These are phyloP conservation scores for Cephalotrichum gorgonifer DNA, from an alignment of 2,329 filamentous ascomycete species.

Conservation along the genomic window DNA sequence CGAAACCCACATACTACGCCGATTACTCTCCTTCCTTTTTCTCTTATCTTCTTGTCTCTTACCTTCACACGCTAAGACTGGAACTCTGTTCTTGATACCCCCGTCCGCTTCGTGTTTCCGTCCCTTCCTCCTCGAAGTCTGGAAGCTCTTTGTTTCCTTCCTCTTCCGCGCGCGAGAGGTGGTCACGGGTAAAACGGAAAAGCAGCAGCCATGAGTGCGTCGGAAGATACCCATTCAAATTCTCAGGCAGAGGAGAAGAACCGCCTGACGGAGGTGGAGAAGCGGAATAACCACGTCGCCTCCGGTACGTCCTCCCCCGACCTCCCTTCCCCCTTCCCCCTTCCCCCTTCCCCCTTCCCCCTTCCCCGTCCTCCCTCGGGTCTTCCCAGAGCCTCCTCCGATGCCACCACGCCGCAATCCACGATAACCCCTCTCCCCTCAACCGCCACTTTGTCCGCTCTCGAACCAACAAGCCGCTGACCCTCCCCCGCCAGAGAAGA, in stretches of 20 bases:
- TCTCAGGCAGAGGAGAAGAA: constrained; percentile 31
- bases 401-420: background rate
- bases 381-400: background rate
- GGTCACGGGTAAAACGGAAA: too few species aligned
- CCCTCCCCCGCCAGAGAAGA: constrained; percentile 24
- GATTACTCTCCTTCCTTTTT: too few species aligned
- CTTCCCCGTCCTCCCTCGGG: background rate
- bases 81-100: too few species aligned
- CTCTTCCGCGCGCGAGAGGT: too few species aligned
- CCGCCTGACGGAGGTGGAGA: constrained; percentile 41
- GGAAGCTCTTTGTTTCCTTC: too few species aligned
- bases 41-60: too few species aligned
- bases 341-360: background rate
- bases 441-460: background rate
- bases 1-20: too few species aligned
- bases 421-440: background rate
- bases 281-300: constrained; percentile 45
- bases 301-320: constrained; percentile 26
- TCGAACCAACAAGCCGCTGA: background rate
- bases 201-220: background rate
- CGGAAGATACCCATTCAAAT: constrained; percentile 1
- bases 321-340: background rate
- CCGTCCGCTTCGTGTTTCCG: too few species aligned
- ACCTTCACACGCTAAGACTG: too few species aligned
- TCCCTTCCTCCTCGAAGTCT: too few species aligned